phyloP scores from a whole-genome alignment of 202 grass and related monocot species.

The Setaria viridis region DNA sequence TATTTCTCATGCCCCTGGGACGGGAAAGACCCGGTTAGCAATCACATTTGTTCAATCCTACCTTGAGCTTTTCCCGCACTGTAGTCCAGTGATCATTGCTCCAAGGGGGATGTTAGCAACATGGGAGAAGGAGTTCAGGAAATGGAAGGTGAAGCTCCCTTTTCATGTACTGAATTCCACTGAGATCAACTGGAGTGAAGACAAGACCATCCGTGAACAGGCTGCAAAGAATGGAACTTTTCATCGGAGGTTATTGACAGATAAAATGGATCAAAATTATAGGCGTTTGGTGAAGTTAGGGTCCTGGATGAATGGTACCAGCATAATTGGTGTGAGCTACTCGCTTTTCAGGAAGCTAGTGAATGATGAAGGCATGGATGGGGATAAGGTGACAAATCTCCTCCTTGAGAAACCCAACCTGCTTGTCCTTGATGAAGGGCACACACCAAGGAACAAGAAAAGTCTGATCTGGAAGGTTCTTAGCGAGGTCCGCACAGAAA shows the following conservation, averaged over 20 bases:
- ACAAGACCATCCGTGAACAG: constrained; percentile 42
- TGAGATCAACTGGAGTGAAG: constrained; percentile 58
- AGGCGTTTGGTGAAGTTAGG: constrained; percentile 51
- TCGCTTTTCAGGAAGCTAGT: constrained; percentile 63
- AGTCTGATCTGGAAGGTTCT: constrained; percentile 66
- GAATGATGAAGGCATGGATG: constrained; percentile 28
- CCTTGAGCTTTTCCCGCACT: constrained; percentile 62
- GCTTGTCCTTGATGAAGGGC: constrained; percentile 83
- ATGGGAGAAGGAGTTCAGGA: constrained; percentile 78
- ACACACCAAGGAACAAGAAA: constrained; percentile 70
- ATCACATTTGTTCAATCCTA: constrained; percentile 84
- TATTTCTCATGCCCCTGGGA: constrained; percentile 89
- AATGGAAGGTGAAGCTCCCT: constrained; percentile 73
- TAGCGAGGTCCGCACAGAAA: constrained; percentile 56
- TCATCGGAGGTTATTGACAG: constrained; percentile 11
- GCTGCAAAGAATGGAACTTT: constrained; percentile 36
- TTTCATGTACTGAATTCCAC: constrained; percentile 71
- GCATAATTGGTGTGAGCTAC: constrained; percentile 84
- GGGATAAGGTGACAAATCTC: constrained; percentile 35
- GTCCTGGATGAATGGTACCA: constrained; percentile 70
- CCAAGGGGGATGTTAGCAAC: constrained; percentile 67
- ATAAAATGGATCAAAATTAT: constrained; percentile 42
- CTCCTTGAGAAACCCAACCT: constrained; percentile 66
- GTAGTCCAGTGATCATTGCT: constrained; percentile 71
- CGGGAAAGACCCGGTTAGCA: constrained; percentile 79